Evolutionary conservation across 495 filamentous ascomycete species (phyloP).

Genomic region (Talaromyces nanjingensis): DNA sequence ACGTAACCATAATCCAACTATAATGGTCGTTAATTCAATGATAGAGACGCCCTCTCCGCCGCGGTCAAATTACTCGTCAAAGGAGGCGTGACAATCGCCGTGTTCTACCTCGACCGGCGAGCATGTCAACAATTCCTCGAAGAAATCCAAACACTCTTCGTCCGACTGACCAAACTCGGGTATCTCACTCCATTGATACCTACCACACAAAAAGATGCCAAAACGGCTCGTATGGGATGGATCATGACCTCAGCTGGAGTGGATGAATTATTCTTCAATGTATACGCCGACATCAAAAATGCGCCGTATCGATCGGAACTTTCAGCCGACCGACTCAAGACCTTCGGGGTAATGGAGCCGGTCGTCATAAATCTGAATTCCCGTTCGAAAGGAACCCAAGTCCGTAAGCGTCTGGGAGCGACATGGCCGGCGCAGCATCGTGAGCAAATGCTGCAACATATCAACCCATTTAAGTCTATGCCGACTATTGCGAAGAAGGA

Average conservation of each 20-base stretch:
- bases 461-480: background rate
- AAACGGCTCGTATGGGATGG: background rate
- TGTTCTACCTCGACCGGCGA: background rate
- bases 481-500: constrained; percentile 6
- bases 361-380: background rate
- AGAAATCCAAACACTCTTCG: constrained; percentile 46
- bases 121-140: background rate
- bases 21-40: background rate
- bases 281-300: background rate
- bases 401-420: background rate
- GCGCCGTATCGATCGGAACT: background rate
- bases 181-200: constrained; percentile 42
- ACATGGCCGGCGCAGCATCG: background rate
- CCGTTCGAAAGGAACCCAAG: background rate
- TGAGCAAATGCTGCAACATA: background rate
- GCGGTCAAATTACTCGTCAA: background rate
- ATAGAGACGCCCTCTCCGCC: background rate
- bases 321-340: background rate
- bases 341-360: background rate
- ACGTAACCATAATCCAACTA: background rate
- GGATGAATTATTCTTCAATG: background rate
- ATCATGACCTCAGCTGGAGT: background rate
- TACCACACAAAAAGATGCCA: background rate
- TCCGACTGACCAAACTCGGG: constrained; percentile 66
- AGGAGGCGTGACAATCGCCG: background rate